Conservation (phyloP, 331 rosid species). For the Malus hybrid region DNA sequence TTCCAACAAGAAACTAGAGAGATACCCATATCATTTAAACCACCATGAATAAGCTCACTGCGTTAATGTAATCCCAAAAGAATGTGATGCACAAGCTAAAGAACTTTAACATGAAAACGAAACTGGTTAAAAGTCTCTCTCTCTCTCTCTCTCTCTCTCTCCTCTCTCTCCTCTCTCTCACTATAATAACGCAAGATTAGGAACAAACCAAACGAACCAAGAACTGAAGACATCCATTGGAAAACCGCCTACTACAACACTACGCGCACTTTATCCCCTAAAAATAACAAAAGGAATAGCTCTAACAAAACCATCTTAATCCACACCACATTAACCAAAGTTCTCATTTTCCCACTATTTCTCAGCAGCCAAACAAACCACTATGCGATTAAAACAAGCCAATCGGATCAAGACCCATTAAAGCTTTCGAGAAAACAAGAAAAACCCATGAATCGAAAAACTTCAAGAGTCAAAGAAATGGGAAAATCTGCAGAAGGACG, state of each 20-base stretch:
- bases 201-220: conserved; percentile 1
- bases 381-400: not conserved
- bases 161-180: too few relatives aligned
- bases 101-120: too few relatives aligned
- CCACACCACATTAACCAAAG: not conserved
- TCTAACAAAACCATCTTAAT: not conserved
- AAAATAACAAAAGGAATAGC: not conserved
- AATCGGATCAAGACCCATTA: not conserved
- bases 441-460: conserved; percentile 1
- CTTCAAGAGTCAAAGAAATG: not conserved
- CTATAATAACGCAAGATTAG: too few relatives aligned
- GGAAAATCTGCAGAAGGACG: not conserved
- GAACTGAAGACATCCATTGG: not conserved
- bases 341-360: conserved; percentile 5
- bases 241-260: not conserved
- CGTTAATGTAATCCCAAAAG: too few relatives aligned
- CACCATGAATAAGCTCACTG: not conserved
- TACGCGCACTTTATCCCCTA: not conserved
- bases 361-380: conserved; percentile 28
- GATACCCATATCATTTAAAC: conserved; percentile 8
- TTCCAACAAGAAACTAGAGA: not conserved
- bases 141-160: too few relatives aligned
- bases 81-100: too few relatives aligned
- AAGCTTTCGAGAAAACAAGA: conserved; percentile 10
- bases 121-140: too few relatives aligned